These are phyloP conservation scores for Colletotrichum sp. DNA, from an alignment of 2,329 filamentous ascomycete species.

Conservation along the genomic window DNA sequence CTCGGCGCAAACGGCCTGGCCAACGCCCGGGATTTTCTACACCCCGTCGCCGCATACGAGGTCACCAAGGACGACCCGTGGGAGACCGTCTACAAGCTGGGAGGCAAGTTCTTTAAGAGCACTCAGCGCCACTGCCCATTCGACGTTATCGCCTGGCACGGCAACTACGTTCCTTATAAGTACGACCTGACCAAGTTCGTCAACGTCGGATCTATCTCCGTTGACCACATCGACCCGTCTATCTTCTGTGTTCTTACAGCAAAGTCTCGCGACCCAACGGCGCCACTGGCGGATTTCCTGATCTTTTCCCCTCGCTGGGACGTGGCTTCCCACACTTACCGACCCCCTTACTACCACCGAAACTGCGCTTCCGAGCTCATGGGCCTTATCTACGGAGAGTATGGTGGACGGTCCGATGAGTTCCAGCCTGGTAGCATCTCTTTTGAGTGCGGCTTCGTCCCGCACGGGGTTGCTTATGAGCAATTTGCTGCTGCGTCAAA, in stretches of 20 bases:
- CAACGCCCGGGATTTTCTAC: slow-evolving; percentile 69
- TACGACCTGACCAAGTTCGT: slow-evolving; percentile 63
- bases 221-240: slow-evolving; percentile 71
- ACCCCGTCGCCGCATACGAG: slow-evolving; percentile 64
- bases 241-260: slow-evolving; percentile 71
- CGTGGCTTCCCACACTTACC: slow-evolving; percentile 65
- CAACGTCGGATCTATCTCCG: slow-evolving; percentile 61
- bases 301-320: slow-evolving; percentile 73
- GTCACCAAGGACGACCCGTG: slow-evolving; percentile 56
- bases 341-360: slow-evolving; percentile 70
- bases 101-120: slow-evolving; percentile 64
- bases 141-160: slow-evolving; percentile 76
- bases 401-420: slow-evolving; percentile 36
- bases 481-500: slow-evolving; percentile 54
- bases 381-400: slow-evolving; percentile 50
- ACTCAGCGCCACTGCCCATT: slow-evolving; percentile 71
- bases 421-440: slow-evolving; percentile 52
- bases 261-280: slow-evolving; percentile 56
- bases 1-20: slow-evolving; percentile 71
- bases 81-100: slow-evolving; percentile 66
- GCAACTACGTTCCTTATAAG: slow-evolving; percentile 68
- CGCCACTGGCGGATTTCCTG: slow-evolving; percentile 67
- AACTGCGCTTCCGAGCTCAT: slow-evolving; percentile 64
- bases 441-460: slow-evolving; percentile 45
- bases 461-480: slow-evolving; percentile 53